Evolutionary conservation across 2,329 filamentous ascomycete genomes (phyloP).

Genomic region (Chalaropsis thielavioides): DNA sequence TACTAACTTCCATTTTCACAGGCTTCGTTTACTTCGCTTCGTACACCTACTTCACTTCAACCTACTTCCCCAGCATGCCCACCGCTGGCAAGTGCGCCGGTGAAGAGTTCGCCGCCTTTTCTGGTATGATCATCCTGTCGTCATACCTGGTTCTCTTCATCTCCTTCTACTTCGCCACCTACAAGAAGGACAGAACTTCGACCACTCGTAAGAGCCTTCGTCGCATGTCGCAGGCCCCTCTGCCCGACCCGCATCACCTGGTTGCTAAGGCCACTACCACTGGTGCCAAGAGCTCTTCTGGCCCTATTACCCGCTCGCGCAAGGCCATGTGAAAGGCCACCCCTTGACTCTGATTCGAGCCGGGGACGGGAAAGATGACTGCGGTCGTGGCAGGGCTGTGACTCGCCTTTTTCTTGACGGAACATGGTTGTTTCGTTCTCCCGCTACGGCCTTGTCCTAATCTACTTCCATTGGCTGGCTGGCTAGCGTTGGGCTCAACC

Average conservation of each 20-base stretch:
- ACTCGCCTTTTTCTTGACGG: neutral
- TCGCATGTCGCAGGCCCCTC: conserved; percentile 48
- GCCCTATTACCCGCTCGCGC: conserved; percentile 49
- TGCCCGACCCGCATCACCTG: conserved; percentile 65
- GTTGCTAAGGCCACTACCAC: conserved; percentile 28
- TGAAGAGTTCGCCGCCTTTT: conserved; percentile 90
- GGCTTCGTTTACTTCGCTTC: conserved; percentile 97
- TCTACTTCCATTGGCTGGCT: neutral
- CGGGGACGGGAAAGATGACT: neutral
- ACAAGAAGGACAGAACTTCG: conserved; percentile 70
- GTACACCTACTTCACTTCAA: conserved; percentile 94
- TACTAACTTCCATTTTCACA: conserved; percentile 25
- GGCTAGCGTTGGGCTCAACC: neutral
- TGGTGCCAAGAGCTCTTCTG: conserved; percentile 37
- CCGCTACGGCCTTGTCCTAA: neutral
- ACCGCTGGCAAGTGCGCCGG: conserved; percentile 78
- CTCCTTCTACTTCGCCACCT: conserved; percentile 95
- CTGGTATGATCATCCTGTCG: conserved; percentile 80
- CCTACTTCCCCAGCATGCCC: conserved; percentile 75
- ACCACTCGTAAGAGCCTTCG: conserved; percentile 67
- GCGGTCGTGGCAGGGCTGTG: neutral
- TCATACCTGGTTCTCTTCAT: conserved; percentile 98
- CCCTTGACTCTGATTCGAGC: neutral
- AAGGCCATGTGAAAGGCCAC: conserved; percentile 37
- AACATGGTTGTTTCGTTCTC: conserved; percentile 6